phyloP scores from a whole-genome alignment of 352 stramenopile species.

The Thalassiosira mediterranea region DNA sequence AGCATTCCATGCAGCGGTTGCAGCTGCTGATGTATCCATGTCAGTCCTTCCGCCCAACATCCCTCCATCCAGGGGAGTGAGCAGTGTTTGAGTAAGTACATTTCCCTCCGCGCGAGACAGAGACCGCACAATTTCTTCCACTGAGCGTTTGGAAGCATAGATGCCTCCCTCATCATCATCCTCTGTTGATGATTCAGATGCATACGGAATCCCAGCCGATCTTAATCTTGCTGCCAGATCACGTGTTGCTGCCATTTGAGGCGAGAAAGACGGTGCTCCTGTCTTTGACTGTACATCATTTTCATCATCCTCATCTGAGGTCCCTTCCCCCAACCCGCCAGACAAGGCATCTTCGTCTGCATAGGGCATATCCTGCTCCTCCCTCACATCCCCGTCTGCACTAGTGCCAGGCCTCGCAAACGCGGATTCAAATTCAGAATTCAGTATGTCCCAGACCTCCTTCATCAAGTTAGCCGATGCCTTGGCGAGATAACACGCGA shows the following conservation, averaged over 20 bases:
- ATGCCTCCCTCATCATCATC: not conserved
- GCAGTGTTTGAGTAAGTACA: conserved; percentile 52
- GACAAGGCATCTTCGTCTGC: conserved; percentile 28
- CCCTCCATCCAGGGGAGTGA: conserved; percentile 28
- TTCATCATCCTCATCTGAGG: conserved; percentile 12
- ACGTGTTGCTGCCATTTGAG: conserved; percentile 26
- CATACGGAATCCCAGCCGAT: conserved; percentile 37
- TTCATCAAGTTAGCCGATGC: conserved; percentile 36
- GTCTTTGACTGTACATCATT: conserved; percentile 6
- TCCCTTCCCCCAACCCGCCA: conserved; percentile 1
- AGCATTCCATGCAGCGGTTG: conserved; percentile 46
- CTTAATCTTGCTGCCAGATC: conserved; percentile 32
- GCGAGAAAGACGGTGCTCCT: no score
- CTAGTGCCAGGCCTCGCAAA: not conserved
- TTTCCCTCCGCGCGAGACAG: conserved; percentile 51
- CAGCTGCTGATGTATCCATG: conserved; percentile 2
- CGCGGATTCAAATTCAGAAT: conserved; percentile 26
- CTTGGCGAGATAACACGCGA: conserved; percentile 35
- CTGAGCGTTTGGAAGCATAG: conserved; percentile 17
- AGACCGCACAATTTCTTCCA: conserved; percentile 52
- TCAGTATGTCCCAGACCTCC: conserved; percentile 50
- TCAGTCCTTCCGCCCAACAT: not conserved
- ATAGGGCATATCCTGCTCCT: conserved; percentile 51
- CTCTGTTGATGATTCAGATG: conserved; percentile 18
- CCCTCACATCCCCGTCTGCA: conserved; percentile 47